Base-by-base conservation (phyloP, 768 basidiomycete genomes). In the Lactifluus rugatus region DNA sequence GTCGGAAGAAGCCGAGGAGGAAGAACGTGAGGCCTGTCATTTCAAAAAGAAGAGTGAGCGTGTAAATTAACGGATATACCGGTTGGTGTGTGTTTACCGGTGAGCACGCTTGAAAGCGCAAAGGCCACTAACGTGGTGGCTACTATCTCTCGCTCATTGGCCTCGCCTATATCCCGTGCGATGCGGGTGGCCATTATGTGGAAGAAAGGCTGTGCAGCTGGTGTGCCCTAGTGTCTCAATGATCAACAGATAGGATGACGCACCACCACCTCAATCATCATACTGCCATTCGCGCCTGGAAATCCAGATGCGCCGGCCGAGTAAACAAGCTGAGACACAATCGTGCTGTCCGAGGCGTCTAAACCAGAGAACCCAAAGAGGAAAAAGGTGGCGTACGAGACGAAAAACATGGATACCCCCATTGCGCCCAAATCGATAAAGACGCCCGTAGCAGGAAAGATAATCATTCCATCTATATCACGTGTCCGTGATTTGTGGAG, bases 191-290 rank as follows among this genome's bases (percentile, higher is more conserved):
- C 89, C 45, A 98, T 77, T 58, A 96, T 88, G 69, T 97, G 95
- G 67, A 94, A 96, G 72, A 99, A 97, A 1, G 95, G 94, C 88
- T 92, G 62, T 14, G n/a, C 17, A 23, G 42, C n/a, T 21, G 36
- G 47, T 42, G 9, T 47, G 2, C 14, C 16, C n/a, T 37, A 14
- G 25, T 26, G 19, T 32, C 39, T 21, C 42, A 39, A 42, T 50
- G 10, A 23, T 41, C 28, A 37, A 58, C 32, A 46, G 39, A 34
- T 28, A 13, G 45, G 13, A 42, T 17, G 17, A 23, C 51, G 52
- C 69, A 92, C 89, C 64, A 97, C 93, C 11, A 94, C 91, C 72
- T 98, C 95, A 61, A 99, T 97, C 93, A 97, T 96, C 93, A 94
- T 93, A 62, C 89, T 92, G 6, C 89, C 91, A 71, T 92, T 93